These are phyloP conservation scores for Cytospora piceae DNA, from an alignment of 2,329 filamentous ascomycete species.

Conservation along the genomic window DNA sequence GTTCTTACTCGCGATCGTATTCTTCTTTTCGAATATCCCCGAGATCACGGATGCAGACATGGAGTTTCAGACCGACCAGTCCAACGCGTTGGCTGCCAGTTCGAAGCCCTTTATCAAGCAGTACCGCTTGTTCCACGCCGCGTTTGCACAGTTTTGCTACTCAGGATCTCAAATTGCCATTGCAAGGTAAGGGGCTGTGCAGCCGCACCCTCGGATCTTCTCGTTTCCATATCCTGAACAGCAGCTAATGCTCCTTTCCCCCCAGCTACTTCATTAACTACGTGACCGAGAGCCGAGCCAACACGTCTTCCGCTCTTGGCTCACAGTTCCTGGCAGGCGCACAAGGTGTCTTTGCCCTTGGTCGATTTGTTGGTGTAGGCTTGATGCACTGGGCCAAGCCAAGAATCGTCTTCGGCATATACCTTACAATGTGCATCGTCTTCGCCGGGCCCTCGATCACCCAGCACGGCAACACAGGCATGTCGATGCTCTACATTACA, in stretches of 20 bases:
- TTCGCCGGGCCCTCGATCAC: constrained; percentile 60
- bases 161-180: constrained; percentile 72
- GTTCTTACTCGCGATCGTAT: constrained; percentile 65
- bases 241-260: neutral
- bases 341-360: constrained; percentile 72
- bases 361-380: constrained; percentile 69
- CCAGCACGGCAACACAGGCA: constrained; percentile 49
- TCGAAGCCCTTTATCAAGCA: constrained; percentile 67
- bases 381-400: constrained; percentile 71
- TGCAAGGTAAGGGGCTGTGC: constrained; percentile 42
- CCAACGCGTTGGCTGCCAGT: constrained; percentile 57
- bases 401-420: constrained; percentile 69
- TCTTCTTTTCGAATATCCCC: constrained; percentile 69
- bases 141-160: constrained; percentile 79
- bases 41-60: constrained; percentile 75
- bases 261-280: constrained; percentile 74
- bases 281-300: constrained; percentile 61
- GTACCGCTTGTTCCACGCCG: constrained; percentile 76
- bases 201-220: neutral
- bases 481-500: constrained; percentile 68
- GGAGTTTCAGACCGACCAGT: constrained; percentile 60
- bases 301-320: constrained; percentile 54
- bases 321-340: constrained; percentile 75
- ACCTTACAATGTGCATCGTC: constrained; percentile 65
- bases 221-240: constrained; percentile 13